Evolutionary conservation across 2,329 filamentous ascomycete genomes (phyloP).

Genomic region (Coniochaeta ligniaria): DNA sequence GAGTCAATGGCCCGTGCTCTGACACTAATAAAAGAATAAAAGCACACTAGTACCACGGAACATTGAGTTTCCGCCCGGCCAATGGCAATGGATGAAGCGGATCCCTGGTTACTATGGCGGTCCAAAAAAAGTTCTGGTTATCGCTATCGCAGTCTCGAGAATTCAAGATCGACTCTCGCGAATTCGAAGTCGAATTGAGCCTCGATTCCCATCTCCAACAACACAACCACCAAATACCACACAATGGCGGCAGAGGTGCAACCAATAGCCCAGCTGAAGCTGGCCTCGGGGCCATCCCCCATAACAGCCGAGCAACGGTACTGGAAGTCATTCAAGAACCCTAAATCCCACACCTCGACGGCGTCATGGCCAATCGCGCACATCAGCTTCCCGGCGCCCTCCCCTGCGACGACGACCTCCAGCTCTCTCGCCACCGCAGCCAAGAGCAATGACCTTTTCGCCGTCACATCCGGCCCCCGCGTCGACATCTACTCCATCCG

Average conservation of each 20-base stretch:
- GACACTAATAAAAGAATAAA: too few relatives aligned
- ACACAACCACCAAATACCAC: not conserved
- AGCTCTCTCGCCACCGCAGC: conserved; percentile 31
- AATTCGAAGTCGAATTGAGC: too few relatives aligned
- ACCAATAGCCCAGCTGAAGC: conserved; percentile 72
- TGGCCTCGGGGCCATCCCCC: conserved; percentile 74
- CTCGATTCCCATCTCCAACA: not conserved
- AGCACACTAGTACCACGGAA: not conserved
- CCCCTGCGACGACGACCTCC: conserved; percentile 28
- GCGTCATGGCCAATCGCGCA: conserved; percentile 85
- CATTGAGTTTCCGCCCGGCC: not conserved
- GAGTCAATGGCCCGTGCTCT: not conserved
- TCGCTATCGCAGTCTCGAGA: not conserved
- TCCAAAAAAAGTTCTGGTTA: not conserved
- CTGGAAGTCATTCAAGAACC: conserved; percentile 93
- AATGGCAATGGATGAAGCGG: not conserved
- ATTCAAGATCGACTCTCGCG: not conserved
- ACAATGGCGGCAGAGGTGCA: conserved; percentile 81
- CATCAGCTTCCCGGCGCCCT: conserved; percentile 63
- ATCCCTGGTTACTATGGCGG: too few relatives aligned
- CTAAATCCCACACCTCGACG: conserved; percentile 82
- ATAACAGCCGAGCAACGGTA: conserved; percentile 90
- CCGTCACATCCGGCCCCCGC: conserved; percentile 87
- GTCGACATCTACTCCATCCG: conserved; percentile 91
- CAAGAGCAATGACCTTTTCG: conserved; percentile 66